A percentile compares a stretch with the other conserved stretches of the same genome.
Evolutionary conservation across 345 rosid species (phyloP).

Genomic region (Rhodamnia argentea): DNA sequence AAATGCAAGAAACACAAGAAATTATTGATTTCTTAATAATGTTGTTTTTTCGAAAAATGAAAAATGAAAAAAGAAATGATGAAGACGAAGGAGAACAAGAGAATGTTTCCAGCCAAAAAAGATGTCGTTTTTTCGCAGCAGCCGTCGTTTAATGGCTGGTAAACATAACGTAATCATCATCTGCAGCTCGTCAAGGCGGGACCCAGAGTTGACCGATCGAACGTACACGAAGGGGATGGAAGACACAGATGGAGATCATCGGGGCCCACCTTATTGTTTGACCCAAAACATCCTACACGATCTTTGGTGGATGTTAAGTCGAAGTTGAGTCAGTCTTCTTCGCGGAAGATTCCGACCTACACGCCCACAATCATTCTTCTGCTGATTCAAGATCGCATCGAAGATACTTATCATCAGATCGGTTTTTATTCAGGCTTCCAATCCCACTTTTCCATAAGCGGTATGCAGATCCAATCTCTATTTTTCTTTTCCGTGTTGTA

Average conservation of each 20-base stretch:
- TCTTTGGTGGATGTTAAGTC: not conserved
- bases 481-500: not conserved
- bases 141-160: not conserved
- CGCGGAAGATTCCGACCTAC: not conserved
- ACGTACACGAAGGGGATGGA: not conserved
- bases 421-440: not conserved
- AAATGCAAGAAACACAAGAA: no score
- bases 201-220: not conserved
- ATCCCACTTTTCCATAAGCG: not conserved
- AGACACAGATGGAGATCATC: not conserved
- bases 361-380: not conserved
- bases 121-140: not conserved
- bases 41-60: no score
- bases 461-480: not conserved
- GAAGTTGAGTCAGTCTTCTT: not conserved
- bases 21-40: no score
- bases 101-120: no score
- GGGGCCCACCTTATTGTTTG: not conserved
- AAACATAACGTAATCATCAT: not conserved
- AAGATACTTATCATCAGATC: not conserved
- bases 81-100: no score
- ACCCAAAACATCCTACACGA: not conserved
- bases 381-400: not conserved
- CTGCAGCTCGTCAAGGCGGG: not conserved
- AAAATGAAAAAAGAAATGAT: no score